Evolutionary conservation across 192 early-diverging fungal genomes (phyloP).

Genomic region (Podila minutissima): DNA sequence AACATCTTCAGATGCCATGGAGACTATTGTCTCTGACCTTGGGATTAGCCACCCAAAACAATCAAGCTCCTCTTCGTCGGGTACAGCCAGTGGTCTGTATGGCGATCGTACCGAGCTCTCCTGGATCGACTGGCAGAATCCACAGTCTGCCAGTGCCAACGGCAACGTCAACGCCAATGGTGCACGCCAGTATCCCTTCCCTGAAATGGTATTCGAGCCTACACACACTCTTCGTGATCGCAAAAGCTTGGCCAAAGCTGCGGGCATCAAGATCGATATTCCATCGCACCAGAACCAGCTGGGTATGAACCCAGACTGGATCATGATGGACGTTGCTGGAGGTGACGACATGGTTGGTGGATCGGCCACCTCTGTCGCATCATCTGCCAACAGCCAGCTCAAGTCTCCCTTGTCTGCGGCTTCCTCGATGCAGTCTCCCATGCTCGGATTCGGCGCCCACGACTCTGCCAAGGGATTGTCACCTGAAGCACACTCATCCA

Average conservation of each 20-base stretch:
- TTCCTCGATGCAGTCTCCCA: constrained; percentile 18
- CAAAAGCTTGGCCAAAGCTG: constrained; percentile 32
- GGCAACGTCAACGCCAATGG: not conserved
- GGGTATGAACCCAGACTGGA: not conserved
- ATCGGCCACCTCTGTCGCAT: constrained; percentile 29
- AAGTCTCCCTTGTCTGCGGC: constrained; percentile 1
- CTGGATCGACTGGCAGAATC: constrained; percentile 15
- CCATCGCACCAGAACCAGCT: constrained; percentile 21
- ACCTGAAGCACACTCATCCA: not conserved
- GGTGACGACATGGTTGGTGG: constrained; percentile 32
- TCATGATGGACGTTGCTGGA: not conserved
- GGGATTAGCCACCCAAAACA: not conserved
- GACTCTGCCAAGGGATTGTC: not conserved
- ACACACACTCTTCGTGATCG: constrained; percentile 34
- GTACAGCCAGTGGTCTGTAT: not conserved
- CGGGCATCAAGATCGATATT: constrained; percentile 37
- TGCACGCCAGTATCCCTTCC: constrained; percentile 9
- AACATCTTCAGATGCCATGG: not conserved
- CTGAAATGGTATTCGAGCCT: constrained; percentile 1
- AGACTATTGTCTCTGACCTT: constrained; percentile 3
- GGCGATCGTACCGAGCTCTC: constrained; percentile 12
- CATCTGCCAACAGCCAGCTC: not conserved
- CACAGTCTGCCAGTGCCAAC: not conserved
- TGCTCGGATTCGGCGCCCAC: not conserved
- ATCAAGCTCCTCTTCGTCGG: not conserved